Conservation (phyloP, 768 basidiomycete species). For the Amanita inopinata region DNA sequence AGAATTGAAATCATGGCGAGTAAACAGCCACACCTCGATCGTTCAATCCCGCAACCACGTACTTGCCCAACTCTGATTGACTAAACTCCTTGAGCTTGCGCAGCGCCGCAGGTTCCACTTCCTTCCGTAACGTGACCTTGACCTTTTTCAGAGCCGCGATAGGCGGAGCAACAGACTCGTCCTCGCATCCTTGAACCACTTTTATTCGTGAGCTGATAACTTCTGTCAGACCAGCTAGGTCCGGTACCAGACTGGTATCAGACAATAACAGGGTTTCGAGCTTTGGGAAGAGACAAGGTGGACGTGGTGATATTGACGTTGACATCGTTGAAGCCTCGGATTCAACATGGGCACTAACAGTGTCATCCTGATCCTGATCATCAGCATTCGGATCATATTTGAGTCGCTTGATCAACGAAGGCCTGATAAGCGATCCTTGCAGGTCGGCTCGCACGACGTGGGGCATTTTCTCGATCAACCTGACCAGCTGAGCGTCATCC, state of each 20-base stretch:
- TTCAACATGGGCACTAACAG: not conserved
- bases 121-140: conserved; percentile 1
- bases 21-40: not conserved
- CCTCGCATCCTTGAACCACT: not conserved
- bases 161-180: not conserved
- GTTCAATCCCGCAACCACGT: not conserved
- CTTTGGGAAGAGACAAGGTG: conserved; percentile 3
- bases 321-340: not conserved
- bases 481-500: not conserved
- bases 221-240: not conserved
- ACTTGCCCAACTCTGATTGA: not conserved
- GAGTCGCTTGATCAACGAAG: not conserved
- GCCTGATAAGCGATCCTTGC: conserved; percentile 2
- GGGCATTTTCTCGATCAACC: conserved; percentile 5
- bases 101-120: not conserved
- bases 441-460: conserved; percentile 1
- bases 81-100: not conserved
- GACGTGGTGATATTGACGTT: not conserved
- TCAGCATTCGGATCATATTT: not conserved
- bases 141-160: conserved; percentile 1
- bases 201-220: conserved; percentile 1
- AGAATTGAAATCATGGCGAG: not conserved
- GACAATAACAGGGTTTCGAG: conserved; percentile 1
- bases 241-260: not conserved
- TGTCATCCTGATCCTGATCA: not conserved